Evolutionary conservation across 371 early-diverging fungal genomes (phyloP), one percentile per base, ranked within the genome.

Genomic region (Syncephalastrum contaminatum): DNA sequence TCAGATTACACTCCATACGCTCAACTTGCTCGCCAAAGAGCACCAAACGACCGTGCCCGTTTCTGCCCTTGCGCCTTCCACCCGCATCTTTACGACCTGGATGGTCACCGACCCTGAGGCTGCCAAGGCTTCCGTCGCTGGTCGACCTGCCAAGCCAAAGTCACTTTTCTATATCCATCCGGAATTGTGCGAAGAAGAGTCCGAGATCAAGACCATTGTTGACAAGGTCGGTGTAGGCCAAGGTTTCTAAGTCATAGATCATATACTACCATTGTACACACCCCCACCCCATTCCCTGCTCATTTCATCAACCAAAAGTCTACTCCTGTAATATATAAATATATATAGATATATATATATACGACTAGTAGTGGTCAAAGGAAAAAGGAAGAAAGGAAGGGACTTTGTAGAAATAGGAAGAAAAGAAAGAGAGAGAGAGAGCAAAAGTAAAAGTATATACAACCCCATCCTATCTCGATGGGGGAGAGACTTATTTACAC

Each of bases 111-210:
- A 82, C 62, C 67, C 75, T 44, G 39, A 58, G 27, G 27, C 67
- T 57, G 67, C 80, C 30, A 48, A 42, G 8, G 67, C 75, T 25
- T 14, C 60, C 57, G 25, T 74, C 51, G 43, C 70, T 24, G 65
- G 71, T 4, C 75, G 79, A 43, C 54, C 70, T 25, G 68, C 71
- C 18, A 77, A 80, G 27, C 70, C 80, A 16, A 82, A 77, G 54
- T 58, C 66, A 44, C 52, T 82, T 12, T 73, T 85, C 30, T 85
- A 85, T 62, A 53, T 85, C 1, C 85, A 85, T 51, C 66, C 77
- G 2, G 85, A 85, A 54, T 47, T 80, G 44, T 78, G 81, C 27
- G 68, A 81, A 54, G 70, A 73, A 45, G 70, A 71, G 30, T 44
- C 60, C 8, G 48, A 66, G 3, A 75, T 75, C 63, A 75, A 72